phyloP scores from a whole-genome alignment of 2,329 filamentous ascomycete genomes.

The Aspergillus sp. region DNA sequence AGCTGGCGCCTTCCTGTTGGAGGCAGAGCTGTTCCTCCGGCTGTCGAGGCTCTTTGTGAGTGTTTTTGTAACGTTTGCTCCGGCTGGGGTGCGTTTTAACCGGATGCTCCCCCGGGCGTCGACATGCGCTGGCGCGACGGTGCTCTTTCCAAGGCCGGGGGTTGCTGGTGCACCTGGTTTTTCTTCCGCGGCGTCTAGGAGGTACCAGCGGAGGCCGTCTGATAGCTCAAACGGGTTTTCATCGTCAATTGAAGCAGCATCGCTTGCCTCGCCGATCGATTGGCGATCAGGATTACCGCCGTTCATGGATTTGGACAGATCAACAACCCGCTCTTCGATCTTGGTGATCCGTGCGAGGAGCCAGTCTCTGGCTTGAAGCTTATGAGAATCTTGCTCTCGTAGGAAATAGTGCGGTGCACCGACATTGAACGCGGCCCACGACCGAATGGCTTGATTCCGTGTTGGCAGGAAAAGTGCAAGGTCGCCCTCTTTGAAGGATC shows the following conservation, averaged over 20 bases:
- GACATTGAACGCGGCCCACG: conserved; percentile 98
- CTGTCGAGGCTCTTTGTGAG: conserved; percentile 87
- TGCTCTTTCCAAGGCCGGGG: conserved; percentile 86
- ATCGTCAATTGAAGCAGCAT: conserved; percentile 66
- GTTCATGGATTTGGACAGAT: conserved; percentile 77
- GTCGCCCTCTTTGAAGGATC: conserved; percentile 94
- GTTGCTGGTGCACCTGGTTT: conserved; percentile 90
- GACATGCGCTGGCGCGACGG: conserved; percentile 82
- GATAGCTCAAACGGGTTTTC: conserved; percentile 97
- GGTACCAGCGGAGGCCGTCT: conserved; percentile 92
- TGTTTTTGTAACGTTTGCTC: conserved; percentile 73
- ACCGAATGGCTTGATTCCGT: conserved; percentile 86
- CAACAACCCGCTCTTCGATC: conserved; percentile 89
- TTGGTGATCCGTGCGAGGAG: conserved; percentile 91
- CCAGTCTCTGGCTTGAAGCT: conserved; percentile 84
- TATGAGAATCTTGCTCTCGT: conserved; percentile 85
- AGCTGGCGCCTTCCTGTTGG: conserved; percentile 69
- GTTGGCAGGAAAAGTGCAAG: conserved; percentile 92
- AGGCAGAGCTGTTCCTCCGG: conserved; percentile 81
- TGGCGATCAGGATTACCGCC: conserved; percentile 52
- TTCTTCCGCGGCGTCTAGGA: conserved; percentile 90
- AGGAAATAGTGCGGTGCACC: conserved; percentile 97
- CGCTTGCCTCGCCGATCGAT: conserved; percentile 52
- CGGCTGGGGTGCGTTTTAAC: conserved; percentile 55
- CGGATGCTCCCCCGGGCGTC: conserved; percentile 73